Evolutionary conservation across 306 rosid genomes (phyloP).

Genomic region (Cicer chorassanicum): DNA sequence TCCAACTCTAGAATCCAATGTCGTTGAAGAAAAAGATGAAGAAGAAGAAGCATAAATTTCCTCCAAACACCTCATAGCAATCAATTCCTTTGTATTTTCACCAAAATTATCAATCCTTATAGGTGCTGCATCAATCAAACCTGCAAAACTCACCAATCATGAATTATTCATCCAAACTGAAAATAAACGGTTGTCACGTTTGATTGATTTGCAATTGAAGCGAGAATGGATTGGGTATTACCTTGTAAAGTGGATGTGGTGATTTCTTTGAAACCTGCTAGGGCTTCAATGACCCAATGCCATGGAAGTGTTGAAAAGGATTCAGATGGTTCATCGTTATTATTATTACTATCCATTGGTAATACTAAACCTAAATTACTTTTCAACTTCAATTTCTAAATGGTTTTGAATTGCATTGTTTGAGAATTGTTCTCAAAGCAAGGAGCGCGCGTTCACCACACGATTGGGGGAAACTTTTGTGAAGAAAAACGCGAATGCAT

Average conservation of each 20-base stretch:
- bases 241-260: conserved; percentile 53
- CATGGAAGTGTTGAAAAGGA: conserved; percentile 55
- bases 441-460: not conserved
- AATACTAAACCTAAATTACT: not conserved
- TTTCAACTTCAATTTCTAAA: conserved; percentile 21
- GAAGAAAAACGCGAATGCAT: not conserved
- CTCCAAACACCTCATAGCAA: conserved; percentile 81
- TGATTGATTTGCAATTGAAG: conserved; percentile 1
- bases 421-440: not conserved
- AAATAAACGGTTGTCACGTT: not conserved
- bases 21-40: conserved; percentile 53
- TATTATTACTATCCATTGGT: conserved; percentile 45
- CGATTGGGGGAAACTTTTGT: not conserved
- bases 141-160: conserved; percentile 45
- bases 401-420: not conserved
- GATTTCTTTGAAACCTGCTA: conserved; percentile 54
- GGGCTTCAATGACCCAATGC: conserved; percentile 76
- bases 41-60: conserved; percentile 44
- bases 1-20: conserved; percentile 49
- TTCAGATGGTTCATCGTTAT: conserved; percentile 31
- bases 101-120: conserved; percentile 45
- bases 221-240: not conserved
- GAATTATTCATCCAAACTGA: not conserved
- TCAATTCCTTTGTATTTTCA: conserved; percentile 57
- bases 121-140: conserved; percentile 55